Evolutionary conservation across 2,329 filamentous ascomycete genomes (phyloP), one percentile per base, ranked within the genome.

Genomic region (Didymella segeticola): DNA sequence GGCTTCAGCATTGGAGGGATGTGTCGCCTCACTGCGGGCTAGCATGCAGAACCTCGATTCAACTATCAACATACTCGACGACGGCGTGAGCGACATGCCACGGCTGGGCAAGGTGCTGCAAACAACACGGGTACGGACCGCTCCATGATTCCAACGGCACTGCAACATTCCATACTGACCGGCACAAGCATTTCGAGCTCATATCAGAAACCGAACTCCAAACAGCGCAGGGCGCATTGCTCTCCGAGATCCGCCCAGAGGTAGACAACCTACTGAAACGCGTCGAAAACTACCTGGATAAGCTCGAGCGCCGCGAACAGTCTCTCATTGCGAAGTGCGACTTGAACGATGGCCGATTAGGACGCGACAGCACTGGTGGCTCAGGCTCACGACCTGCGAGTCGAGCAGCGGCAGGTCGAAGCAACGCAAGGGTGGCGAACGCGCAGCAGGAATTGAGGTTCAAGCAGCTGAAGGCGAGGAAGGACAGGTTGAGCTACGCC

Each of bases 211-310:
- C 89, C 11, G 90, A 90, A 45, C 85, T 97, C 37, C 87, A 88
- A 57, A 84, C 88, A 58, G 93, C 93, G 26, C 93, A 97, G 75
- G 82, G 90, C 62, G 88, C 91, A 4, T 85, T 97, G 15, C 88
- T 92, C 65, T 89, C 91, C 67, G 92, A 96, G 72, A 95, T 96
- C 63, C 88, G 89, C n/a, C 93, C 93, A 8, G 92, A 91, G 73
- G 89, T 96, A 60, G 81, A 87, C 25, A 84, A 86, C 53, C 85
- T 97, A 2, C 86, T 97, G 45, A 84, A 87, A 58, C 88, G 92
- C 62, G 91, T 92, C n/a, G 87, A 91, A 62, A 86, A 88, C 58
- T 89, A 96, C 68, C 83, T 96, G 31, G 90, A 93, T 64, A 90
- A 91, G 53, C 86, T 93, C 34, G 89, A 89, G 46, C 86, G 92